Percentiles rank a stretch among this genome's conserved stretches.
phyloP scores from a whole-genome alignment of 805 yeast genomes.

The Kuraishia floccosa region DNA sequence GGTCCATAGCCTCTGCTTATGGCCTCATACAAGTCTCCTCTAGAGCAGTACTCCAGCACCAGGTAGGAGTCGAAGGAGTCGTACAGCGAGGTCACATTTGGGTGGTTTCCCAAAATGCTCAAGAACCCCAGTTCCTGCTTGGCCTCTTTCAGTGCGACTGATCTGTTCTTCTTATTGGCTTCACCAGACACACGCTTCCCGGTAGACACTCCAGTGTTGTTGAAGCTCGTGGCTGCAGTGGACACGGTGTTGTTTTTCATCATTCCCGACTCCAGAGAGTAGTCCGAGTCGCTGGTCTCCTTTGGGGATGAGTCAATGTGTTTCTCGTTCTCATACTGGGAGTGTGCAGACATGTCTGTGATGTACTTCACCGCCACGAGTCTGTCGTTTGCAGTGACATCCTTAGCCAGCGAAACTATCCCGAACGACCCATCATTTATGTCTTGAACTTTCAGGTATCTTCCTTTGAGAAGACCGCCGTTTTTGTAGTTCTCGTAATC shows the following conservation, averaged over 20 bases:
- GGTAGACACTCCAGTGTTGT: background rate
- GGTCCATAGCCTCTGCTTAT: constrained; percentile 19
- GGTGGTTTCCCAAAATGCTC: constrained; percentile 30
- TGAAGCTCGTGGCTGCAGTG: too few species aligned
- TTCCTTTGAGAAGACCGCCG: constrained; percentile 39
- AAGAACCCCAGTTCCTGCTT: constrained; percentile 41
- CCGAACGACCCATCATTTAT: constrained; percentile 94
- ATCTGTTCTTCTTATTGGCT: constrained; percentile 9
- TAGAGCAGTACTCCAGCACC: constrained; percentile 51
- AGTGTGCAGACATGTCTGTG: constrained; percentile 1
- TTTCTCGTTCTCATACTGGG: constrained; percentile 1
- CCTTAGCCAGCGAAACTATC: constrained; percentile 78
- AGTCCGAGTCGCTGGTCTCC: background rate
- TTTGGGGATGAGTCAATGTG: background rate
- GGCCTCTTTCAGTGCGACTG: constrained; percentile 42
- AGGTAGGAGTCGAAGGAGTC: constrained; percentile 44
- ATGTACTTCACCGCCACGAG: constrained; percentile 75
- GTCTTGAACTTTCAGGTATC: constrained; percentile 60
- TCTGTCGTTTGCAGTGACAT: constrained; percentile 29
- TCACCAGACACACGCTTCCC: constrained; percentile 1
- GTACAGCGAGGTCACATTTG: constrained; percentile 45
- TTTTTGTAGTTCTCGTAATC: constrained; percentile 16
- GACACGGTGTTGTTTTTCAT: background rate
- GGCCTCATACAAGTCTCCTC: constrained; percentile 60
- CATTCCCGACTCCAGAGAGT: background rate